Evolutionary conservation across 1,284 basidiomycete genomes (phyloP).

Genomic region (Earliella scabrosa): DNA sequence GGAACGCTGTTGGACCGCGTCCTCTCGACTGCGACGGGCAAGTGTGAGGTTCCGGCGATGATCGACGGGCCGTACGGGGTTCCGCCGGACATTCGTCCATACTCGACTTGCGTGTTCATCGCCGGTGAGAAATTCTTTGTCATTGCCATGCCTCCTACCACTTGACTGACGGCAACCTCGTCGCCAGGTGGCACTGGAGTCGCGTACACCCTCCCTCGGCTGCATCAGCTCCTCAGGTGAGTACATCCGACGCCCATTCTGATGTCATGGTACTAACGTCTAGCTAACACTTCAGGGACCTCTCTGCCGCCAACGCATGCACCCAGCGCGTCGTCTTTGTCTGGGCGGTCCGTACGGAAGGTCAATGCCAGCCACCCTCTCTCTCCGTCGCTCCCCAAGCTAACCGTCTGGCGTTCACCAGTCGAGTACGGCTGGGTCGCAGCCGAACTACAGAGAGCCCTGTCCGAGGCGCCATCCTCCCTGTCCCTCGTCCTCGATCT

Average conservation of each 20-base stretch:
- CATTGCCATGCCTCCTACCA: neutral
- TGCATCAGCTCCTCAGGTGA: slow-evolving; percentile 46
- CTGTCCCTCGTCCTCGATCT: slow-evolving; percentile 25
- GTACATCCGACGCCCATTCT: neutral
- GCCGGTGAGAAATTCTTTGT: slow-evolving; percentile 42
- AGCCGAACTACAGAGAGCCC: slow-evolving; percentile 18
- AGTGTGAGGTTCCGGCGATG: slow-evolving; percentile 40
- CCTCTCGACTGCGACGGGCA: slow-evolving; percentile 20
- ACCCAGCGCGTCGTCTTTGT: slow-evolving; percentile 41
- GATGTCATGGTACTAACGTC: neutral
- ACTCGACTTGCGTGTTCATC: slow-evolving; percentile 47
- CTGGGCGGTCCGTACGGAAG: slow-evolving; percentile 44
- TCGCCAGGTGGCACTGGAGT: slow-evolving; percentile 52
- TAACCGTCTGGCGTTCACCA: neutral
- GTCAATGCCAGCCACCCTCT: slow-evolving; percentile 28
- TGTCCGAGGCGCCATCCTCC: slow-evolving; percentile 13
- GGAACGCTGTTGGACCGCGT: slow-evolving; percentile 20
- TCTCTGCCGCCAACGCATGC: slow-evolving; percentile 30
- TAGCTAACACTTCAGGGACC: slow-evolving; percentile 23
- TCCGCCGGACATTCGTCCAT: slow-evolving; percentile 46
- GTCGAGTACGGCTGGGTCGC: slow-evolving; percentile 29
- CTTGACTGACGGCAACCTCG: no score
- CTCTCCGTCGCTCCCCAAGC: neutral
- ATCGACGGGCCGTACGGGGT: slow-evolving; percentile 57
- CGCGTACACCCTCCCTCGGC: slow-evolving; percentile 48